A percentile compares a stretch with the other conserved stretches of the same genome.
phyloP scores from a whole-genome alignment of 1,284 basidiomycete genomes.

The Tetrapyrgos nigripes region DNA sequence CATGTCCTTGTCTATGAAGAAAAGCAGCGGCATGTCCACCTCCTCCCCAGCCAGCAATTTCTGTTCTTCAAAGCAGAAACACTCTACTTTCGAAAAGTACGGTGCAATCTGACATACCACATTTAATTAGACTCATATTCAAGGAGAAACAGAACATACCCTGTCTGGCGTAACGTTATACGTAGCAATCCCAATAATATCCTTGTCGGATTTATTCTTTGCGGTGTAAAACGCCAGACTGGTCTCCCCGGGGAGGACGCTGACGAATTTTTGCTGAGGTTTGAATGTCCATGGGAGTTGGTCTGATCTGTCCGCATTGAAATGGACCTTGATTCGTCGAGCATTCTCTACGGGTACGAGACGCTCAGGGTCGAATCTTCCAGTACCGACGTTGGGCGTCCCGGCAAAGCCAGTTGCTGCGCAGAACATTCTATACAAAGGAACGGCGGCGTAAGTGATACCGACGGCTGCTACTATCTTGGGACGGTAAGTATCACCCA shows the following conservation, averaged over 20 bases:
- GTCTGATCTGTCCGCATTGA: conserved; percentile 93
- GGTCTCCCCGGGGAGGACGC: conserved; percentile 94
- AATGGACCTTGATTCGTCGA: conserved; percentile 89
- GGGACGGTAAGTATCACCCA: neutral
- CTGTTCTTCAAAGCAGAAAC: conserved; percentile 99
- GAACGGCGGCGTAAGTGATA: conserved; percentile 94
- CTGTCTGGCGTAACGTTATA: conserved; percentile 96
- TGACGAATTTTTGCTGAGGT: conserved; percentile 90
- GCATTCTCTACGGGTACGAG: conserved; percentile 78
- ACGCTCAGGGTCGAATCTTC: conserved; percentile 82
- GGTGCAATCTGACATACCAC: conserved; percentile 83
- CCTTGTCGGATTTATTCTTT: conserved; percentile 83
- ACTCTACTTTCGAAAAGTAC: conserved; percentile 99
- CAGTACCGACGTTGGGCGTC: conserved; percentile 90
- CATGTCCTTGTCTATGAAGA: conserved; percentile 98
- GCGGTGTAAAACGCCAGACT: conserved; percentile 97
- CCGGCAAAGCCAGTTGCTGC: conserved; percentile 97
- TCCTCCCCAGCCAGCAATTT: conserved; percentile 94
- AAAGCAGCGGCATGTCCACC: conserved; percentile 97
- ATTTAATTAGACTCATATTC: neutral
- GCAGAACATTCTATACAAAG: conserved; percentile 97
- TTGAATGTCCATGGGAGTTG: conserved; percentile 93
- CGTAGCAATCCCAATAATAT: conserved; percentile 98
- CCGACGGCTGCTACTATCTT: conserved; percentile 86
- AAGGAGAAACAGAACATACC: conserved; percentile 53